phyloP scores from a whole-genome alignment of 306 rosid species.

The Cucurbita maxima region DNA sequence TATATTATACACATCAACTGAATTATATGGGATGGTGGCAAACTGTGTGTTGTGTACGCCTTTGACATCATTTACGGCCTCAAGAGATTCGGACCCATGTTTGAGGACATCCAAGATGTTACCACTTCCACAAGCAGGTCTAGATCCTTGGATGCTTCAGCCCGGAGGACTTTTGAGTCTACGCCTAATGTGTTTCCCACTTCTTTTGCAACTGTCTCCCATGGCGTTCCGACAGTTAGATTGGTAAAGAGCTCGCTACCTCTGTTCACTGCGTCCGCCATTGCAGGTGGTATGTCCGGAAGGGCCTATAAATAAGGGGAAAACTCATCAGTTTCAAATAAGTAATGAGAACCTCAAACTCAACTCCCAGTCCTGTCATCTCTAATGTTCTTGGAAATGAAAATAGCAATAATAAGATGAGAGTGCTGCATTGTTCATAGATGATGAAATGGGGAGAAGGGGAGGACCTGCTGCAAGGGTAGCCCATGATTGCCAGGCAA shows the following conservation, averaged over 20 bases:
- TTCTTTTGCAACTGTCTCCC: slow-evolving; percentile 93
- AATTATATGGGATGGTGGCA: not conserved
- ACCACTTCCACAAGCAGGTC: slow-evolving; percentile 64
- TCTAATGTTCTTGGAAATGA: not conserved
- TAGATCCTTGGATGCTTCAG: slow-evolving; percentile 62
- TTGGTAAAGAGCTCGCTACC: slow-evolving; percentile 77
- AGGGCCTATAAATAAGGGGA: slow-evolving; percentile 46
- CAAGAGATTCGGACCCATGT: slow-evolving; percentile 47
- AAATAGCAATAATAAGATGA: not conserved
- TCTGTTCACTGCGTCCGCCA: slow-evolving; percentile 89
- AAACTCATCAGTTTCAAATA: not conserved
- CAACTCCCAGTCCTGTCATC: not conserved
- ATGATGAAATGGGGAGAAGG: not conserved
- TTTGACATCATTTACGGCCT: slow-evolving; percentile 18
- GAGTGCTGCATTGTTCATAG: not conserved
- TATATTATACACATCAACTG: not conserved
- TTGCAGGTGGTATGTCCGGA: slow-evolving; percentile 91
- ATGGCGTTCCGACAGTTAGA: slow-evolving; percentile 67
- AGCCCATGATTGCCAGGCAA: slow-evolving; percentile 87
- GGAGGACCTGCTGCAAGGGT: slow-evolving; percentile 79
- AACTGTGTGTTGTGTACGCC: not conserved
- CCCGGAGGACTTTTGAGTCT: slow-evolving; percentile 52
- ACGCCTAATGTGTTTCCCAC: slow-evolving; percentile 64
- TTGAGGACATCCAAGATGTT: slow-evolving; percentile 70
- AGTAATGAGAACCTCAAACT: not conserved